Base-by-base conservation (phyloP, 805 yeast species). In the Lachancea dasiensis region DNA sequence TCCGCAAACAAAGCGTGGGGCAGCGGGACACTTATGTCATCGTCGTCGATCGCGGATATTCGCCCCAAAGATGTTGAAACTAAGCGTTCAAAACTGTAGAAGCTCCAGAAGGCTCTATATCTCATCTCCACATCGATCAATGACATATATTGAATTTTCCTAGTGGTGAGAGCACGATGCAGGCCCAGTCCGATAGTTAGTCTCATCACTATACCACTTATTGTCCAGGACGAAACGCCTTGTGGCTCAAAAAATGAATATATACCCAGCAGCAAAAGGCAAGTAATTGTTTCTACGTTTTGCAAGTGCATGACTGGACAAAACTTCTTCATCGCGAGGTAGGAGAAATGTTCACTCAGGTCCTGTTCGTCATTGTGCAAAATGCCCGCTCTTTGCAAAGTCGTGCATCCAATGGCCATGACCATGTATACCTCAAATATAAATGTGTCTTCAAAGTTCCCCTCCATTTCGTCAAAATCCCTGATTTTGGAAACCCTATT, bases 351-450 rank as follows among this genome's bases (percentile, higher is more conserved):
- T 29, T 63, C 68, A 27, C 69, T 64, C 30, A 67, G 48, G 4
- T 61, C 57, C 25, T 51, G 65, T 36, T 60, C 61, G n/a, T 61
- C 58, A 13, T 56, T 53, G 3, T 59, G 56, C 6, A 69, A 43
- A 43, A 59, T 51, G 3, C 65, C 67, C 3, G 67, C 66, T 38
- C 67, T 54, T 30, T 67, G 68, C 34, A 75, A 52, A 2, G 75
- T 67, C 7, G 76, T 69, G 38, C 76, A 72, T 1, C 80, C 79
- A 28, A 73, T 69, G 4, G 77, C 75, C 57, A 73, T 61, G 2
- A 73, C 66, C 73, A 75, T 69, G 49, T 66, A 68, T 8, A 74
- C 45, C 52, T 75, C 73, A 44, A 72, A 74, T 17, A 61, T 54
- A 15, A 58, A 60, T 2, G 46, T 33, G 11, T 47, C 50, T 38